These are phyloP conservation scores for Leccinum fuscescens DNA, from an alignment of 1,284 basidiomycete species.

Conservation along the genomic window DNA sequence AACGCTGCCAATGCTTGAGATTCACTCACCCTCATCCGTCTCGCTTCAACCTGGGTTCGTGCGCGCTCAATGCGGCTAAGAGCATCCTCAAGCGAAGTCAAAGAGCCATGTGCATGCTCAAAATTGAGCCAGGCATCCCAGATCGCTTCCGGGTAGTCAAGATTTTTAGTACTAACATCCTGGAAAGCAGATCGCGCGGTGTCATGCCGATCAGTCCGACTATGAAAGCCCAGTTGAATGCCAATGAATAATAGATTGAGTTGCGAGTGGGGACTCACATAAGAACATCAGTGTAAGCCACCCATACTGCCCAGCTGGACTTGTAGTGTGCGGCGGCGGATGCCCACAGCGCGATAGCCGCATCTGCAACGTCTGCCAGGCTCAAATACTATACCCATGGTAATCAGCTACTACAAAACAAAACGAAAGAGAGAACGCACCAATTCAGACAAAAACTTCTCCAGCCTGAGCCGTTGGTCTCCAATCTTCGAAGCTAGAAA, in stretches of 20 bases:
- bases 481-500: constrained; percentile 45
- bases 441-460: constrained; percentile 75
- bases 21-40: constrained; percentile 62
- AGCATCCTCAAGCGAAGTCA: constrained; percentile 68
- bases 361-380: constrained; percentile 48
- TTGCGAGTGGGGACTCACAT: constrained; percentile 46
- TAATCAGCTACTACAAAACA: background rate
- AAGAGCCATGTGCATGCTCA: constrained; percentile 79
- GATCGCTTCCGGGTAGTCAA: constrained; percentile 92
- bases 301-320: constrained; percentile 70
- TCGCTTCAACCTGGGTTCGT: constrained; percentile 57
- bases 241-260: background rate
- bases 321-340: constrained; percentile 63
- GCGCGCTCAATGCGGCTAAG: constrained; percentile 68
- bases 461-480: constrained; percentile 65
- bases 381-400: constrained; percentile 43
- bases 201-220: constrained; percentile 56
- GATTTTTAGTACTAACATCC: constrained; percentile 60
- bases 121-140: constrained; percentile 88
- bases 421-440: constrained; percentile 45
- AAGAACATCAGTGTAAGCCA: constrained; percentile 62
- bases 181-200: constrained; percentile 66
- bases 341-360: constrained; percentile 61
- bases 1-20: background rate
- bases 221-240: constrained; percentile 25